Base-by-base conservation (phyloP, 495 filamentous ascomycete genomes). In the Lindgomyces ingoldianus region DNA sequence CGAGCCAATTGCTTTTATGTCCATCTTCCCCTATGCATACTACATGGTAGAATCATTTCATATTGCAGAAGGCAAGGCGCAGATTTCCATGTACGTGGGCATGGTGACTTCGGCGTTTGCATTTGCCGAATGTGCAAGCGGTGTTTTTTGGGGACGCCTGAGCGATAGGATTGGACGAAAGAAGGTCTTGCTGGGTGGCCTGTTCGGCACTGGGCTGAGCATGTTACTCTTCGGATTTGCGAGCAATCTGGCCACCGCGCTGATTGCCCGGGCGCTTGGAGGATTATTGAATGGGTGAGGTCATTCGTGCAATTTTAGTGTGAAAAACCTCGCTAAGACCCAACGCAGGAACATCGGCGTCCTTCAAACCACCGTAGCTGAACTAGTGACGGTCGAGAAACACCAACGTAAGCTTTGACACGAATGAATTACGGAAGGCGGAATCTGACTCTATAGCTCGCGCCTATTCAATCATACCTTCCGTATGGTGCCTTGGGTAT, bases 1-100 rank as follows among this genome's bases (percentile, higher is more conserved):
- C 81, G 94, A 99, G 76, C 94, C 94, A 48, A 96, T 99, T 75
- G 95, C 94, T 10, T 98, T 99, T 82, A 98, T 96, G 89, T 96
- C 92, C 52, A 96, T 99, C 68, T 98, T 99, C 73, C 95, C 94
- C 2, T 99, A 99, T 73, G 92, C 93, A 72, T 99, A 96, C 78
- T 94, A 88, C 79, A 99, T 99, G 94, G 90, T 98, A 49, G 81
- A 90, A 68, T 90, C 89, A 36, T 99, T 99, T 77, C 79, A 90
- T 67, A 87, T 94, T 75, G 89, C 91, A 46, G 74, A 88, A 61
- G 87, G 90, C 70, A 82, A 90, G 56, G 84, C 82, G 64, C 84
- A 89, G 73, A 96, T 97, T 69, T 88, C 92, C 19, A 81, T 96
- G 55, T 99, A 97, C 73, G 91, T 90, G 44, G 95, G 95, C 65